These are phyloP conservation scores for Aurifilum marmelostoma DNA, from an alignment of 2,329 filamentous ascomycete species.

Conservation along the genomic window DNA sequence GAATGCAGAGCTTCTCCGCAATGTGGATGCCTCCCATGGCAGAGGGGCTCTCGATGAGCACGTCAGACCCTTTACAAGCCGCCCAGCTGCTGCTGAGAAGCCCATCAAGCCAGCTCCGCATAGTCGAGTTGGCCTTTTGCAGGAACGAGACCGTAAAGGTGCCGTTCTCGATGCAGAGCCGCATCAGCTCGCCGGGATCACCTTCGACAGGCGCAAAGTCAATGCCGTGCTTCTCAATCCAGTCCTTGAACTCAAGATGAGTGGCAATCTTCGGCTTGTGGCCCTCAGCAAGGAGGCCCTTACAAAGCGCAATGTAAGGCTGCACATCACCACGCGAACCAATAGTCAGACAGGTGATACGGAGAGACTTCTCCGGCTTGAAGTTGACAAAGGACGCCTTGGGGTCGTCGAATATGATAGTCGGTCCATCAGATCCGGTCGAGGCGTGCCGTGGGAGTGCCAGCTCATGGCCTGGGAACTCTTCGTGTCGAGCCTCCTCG, in stretches of 20 bases:
- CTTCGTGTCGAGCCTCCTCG: constrained; percentile 68
- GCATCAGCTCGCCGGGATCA: constrained; percentile 92
- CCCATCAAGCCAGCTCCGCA: constrained; percentile 93
- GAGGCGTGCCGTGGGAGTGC: constrained; percentile 52
- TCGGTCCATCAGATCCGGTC: constrained; percentile 61
- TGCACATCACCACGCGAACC: constrained; percentile 96
- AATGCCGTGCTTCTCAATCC: constrained; percentile 92
- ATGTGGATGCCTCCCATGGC: constrained; percentile 99
- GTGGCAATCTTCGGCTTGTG: constrained; percentile 88
- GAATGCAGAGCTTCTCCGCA: constrained; percentile 87
- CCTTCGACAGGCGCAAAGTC: constrained; percentile 88
- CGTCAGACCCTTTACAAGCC: constrained; percentile 83
- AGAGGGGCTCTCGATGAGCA: constrained; percentile 92
- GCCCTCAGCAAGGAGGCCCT: constrained; percentile 83
- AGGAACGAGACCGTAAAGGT: constrained; percentile 95
- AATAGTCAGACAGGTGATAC: constrained; percentile 92
- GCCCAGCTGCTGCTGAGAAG: constrained; percentile 79
- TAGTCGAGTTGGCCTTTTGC: constrained; percentile 81
- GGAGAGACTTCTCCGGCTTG: constrained; percentile 78
- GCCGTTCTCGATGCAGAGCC: constrained; percentile 92
- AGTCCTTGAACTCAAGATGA: constrained; percentile 84
- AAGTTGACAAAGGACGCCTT: constrained; percentile 88
- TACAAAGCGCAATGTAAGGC: constrained; percentile 95
- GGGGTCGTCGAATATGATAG: constrained; percentile 87
- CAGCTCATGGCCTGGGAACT: constrained; percentile 55